Evolutionary conservation across 2,329 filamentous ascomycete genomes (phyloP).

Genomic region (Epichloe glyceriae): DNA sequence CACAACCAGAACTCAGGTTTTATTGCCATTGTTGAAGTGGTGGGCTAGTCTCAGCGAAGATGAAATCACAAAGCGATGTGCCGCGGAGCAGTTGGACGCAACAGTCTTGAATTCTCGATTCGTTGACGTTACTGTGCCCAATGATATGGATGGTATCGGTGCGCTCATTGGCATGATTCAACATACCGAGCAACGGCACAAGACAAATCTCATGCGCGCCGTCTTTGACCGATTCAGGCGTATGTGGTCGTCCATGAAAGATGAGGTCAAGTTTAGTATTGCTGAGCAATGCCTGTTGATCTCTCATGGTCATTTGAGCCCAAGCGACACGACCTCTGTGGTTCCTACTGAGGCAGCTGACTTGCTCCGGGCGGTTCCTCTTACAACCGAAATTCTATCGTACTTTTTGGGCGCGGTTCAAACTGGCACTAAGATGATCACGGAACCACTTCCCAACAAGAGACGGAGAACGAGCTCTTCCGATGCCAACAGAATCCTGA

Average conservation of each 20-base stretch:
- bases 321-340: constrained; percentile 20
- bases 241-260: constrained; percentile 62
- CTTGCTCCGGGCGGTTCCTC: constrained; percentile 57
- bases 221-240: constrained; percentile 57
- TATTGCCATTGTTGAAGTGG: constrained; percentile 61
- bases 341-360: constrained; percentile 53
- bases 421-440: constrained; percentile 57
- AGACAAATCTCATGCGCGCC: constrained; percentile 42
- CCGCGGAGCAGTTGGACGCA: constrained; percentile 29
- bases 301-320: constrained; percentile 31
- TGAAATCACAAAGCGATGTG: constrained; percentile 32
- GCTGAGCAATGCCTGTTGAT: constrained; percentile 52
- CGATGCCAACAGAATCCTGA: constrained; percentile 47
- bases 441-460: constrained; percentile 62
- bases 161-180: constrained; percentile 36
- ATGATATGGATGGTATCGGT: constrained; percentile 38
- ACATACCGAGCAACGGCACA: constrained; percentile 24
- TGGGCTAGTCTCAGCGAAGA: constrained; percentile 48
- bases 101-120: constrained; percentile 28
- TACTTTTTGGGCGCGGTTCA: constrained; percentile 64
- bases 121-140: constrained; percentile 40
- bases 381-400: constrained; percentile 59
- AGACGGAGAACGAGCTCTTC: constrained; percentile 65
- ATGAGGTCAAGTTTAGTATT: constrained; percentile 43
- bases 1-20: constrained; percentile 54